Evolutionary conservation across 1,284 basidiomycete genomes (phyloP).

Genomic region (Ustilago cynodontis): DNA sequence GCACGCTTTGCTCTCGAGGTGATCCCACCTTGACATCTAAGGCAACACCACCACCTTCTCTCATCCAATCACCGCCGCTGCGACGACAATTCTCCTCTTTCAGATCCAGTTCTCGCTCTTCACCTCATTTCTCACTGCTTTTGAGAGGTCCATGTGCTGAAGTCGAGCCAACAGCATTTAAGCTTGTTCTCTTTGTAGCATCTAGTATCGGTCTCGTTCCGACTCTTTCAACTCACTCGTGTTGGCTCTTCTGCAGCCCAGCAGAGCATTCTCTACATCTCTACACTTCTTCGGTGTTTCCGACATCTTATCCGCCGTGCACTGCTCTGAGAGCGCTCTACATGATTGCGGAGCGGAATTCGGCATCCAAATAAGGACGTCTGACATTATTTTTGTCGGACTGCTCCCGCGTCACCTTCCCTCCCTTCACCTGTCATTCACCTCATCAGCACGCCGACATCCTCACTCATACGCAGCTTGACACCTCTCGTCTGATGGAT

Average conservation of each 20-base stretch:
- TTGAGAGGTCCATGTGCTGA: not conserved
- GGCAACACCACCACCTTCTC: not conserved
- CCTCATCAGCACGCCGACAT: slow-evolving; percentile 2
- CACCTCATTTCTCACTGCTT: not conserved
- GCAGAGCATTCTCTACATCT: not conserved
- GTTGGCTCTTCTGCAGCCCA: not conserved
- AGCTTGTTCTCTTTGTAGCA: not conserved
- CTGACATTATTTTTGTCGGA: not conserved
- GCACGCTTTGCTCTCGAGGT: slow-evolving; percentile 3
- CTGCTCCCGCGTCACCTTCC: not conserved
- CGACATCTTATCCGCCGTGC: not conserved
- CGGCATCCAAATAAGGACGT: not conserved
- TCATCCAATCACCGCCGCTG: not conserved
- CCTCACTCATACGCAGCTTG: not conserved
- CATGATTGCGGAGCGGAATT: not conserved
- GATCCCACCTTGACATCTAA: not conserved
- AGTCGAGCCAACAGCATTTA: not conserved
- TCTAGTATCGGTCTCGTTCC: not conserved
- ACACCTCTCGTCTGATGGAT: not conserved
- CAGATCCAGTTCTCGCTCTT: not conserved
- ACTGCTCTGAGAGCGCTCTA: not conserved
- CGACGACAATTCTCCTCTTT: not conserved
- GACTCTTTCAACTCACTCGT: not conserved
- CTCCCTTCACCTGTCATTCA: not conserved
- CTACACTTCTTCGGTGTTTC: not conserved